Evolutionary conservation across 495 filamentous ascomycete genomes (phyloP), one percentile per base, ranked within the genome.

Genomic region (Acidiella bohemica): DNA sequence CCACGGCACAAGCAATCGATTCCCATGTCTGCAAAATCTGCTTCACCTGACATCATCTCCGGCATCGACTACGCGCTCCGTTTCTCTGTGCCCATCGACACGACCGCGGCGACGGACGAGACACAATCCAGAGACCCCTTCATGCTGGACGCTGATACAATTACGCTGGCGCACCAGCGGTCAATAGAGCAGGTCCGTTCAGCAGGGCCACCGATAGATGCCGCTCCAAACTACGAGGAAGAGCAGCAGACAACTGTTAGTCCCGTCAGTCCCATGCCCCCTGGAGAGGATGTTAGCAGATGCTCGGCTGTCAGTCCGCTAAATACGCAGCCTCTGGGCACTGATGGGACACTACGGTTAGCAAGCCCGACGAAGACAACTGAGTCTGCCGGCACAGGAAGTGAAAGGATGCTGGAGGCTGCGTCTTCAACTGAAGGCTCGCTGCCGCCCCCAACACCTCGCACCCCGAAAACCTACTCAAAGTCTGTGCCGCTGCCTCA

Each of bases 301-400:
- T 42, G 10, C 44, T 51, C 48, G 17, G 48, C 42, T 10, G 48
- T 51, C 43, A 51, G 48, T 27, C 48, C 48, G 13, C 16, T 51
- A 16, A 42, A 47, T n/a, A 51, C 48, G 17, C 38, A 47, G 17
- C 46, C 48, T 5, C 14, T 43, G 1, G 48, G 48, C n/a, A 51
- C 47, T 17, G 48, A 51, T 23, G 48, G 39, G 30, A 51, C 48
- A 2, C 16, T 51, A 9, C 43, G 35, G 20, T 5, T 32, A n/a
- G 24, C 20, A 5, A 10, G 32, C 1, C 17, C 28, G 8, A 21
- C n/a, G n/a, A n/a, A n/a, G n/a, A n/a, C n/a, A n/a, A n/a, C n/a
- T n/a, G n/a, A n/a, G n/a, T n/a, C n/a, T n/a, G n/a, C n/a, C n/a
- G n/a, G n/a, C n/a, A n/a, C n/a, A n/a, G n/a, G n/a, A n/a, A n/a